Evolutionary conservation across 2,329 filamentous ascomycete genomes (phyloP).

Genomic region (Ceratocystis diversiconidia): DNA sequence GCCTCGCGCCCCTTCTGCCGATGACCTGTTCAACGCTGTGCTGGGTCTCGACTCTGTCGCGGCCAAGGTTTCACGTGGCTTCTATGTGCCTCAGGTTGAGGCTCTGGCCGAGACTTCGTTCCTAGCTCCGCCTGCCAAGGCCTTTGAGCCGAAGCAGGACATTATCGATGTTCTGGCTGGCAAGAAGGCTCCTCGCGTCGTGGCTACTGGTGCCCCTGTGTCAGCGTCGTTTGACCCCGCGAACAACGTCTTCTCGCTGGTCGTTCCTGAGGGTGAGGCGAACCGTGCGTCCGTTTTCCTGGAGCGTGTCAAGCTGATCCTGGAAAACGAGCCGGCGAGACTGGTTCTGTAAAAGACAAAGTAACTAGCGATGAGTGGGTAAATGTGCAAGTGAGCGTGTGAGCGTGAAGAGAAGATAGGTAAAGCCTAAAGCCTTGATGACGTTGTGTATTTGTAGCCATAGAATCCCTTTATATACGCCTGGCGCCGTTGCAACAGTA

Average conservation of each 20-base stretch:
- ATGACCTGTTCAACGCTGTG: constrained; percentile 81
- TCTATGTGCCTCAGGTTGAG: constrained; percentile 58
- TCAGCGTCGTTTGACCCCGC: constrained; percentile 37
- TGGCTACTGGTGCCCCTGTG: constrained; percentile 22
- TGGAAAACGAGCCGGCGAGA: constrained; percentile 67
- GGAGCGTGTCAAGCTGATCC: constrained; percentile 67
- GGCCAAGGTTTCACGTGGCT: constrained; percentile 42
- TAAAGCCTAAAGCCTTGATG: constrained; percentile 13
- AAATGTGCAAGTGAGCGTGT: constrained; percentile 9
- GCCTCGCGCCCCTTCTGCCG: constrained; percentile 43
- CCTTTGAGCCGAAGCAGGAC: constrained; percentile 35
- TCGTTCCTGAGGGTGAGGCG: constrained; percentile 66
- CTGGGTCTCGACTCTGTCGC: constrained; percentile 48
- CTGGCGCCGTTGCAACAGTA: constrained; percentile 12
- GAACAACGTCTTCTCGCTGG: constrained; percentile 68
- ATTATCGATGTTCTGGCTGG: constrained; percentile 68
- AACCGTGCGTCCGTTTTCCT: constrained; percentile 69
- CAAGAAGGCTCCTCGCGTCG: constrained; percentile 23
- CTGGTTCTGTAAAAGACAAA: constrained; percentile 43
- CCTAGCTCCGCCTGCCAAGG: constrained; percentile 24
- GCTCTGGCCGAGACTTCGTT: constrained; percentile 37
- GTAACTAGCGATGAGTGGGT: neutral
- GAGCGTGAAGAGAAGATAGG: neutral
- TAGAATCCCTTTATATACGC: constrained; percentile 18
- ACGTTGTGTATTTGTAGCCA: constrained; percentile 16